Evolutionary conservation across 1,284 basidiomycete genomes (phyloP).

Genomic region (Ustilago shanxiensis): DNA sequence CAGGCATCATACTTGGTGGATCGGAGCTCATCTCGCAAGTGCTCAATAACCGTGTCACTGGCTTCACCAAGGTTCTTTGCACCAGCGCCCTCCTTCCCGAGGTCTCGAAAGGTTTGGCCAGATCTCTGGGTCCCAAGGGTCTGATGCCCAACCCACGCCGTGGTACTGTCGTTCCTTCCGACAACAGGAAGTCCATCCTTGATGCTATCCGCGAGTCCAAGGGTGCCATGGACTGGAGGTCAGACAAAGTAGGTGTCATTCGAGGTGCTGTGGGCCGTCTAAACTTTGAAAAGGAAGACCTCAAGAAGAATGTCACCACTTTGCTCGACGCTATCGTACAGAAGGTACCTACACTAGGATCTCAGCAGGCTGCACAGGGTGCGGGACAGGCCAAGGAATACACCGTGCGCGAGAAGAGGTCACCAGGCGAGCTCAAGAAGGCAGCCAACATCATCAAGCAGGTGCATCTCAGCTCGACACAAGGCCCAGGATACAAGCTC

Average conservation of each 20-base stretch:
- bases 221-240: constrained; percentile 90
- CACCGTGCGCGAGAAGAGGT: constrained; percentile 24
- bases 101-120: constrained; percentile 80
- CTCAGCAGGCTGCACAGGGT: constrained; percentile 34
- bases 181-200: constrained; percentile 76
- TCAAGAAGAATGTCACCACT: constrained; percentile 82
- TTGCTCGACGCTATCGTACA: constrained; percentile 79
- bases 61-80: constrained; percentile 81
- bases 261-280: constrained; percentile 76
- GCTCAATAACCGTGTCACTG: constrained; percentile 56
- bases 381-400: constrained; percentile 43
- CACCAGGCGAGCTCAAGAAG: constrained; percentile 48
- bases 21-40: constrained; percentile 65
- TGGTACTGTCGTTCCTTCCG: constrained; percentile 87
- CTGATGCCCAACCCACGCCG: constrained; percentile 94
- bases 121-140: constrained; percentile 90
- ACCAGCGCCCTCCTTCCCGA: constrained; percentile 83
- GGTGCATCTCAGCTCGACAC: constrained; percentile 84
- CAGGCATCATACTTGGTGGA: constrained; percentile 60
- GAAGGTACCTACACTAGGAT: constrained; percentile 53
- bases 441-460: constrained; percentile 70
- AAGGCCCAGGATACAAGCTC: constrained; percentile 85
- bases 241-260: constrained; percentile 87
- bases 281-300: constrained; percentile 79
- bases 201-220: constrained; percentile 81